These are phyloP conservation scores for Pythium aphanidermatum DNA, from an alignment of 352 stramenopile genomes.

Conservation along the genomic window DNA sequence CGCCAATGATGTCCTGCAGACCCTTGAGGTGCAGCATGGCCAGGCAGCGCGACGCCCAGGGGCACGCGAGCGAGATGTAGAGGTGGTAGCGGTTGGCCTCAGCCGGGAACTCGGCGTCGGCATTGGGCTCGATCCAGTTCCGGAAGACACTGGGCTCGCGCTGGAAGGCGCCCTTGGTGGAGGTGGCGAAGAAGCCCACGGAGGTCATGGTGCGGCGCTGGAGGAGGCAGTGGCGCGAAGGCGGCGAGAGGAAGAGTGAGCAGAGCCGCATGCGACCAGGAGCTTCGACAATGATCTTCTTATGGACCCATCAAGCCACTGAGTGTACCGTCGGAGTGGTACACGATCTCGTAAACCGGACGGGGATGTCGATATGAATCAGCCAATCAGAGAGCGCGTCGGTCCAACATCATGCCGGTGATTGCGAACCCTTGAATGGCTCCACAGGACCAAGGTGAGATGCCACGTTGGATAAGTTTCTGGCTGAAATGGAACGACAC, in stretches of 20 bases:
- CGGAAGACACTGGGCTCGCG: slow-evolving; percentile 71
- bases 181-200: slow-evolving; percentile 58
- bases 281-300: slow-evolving; percentile 17
- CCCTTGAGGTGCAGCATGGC: slow-evolving; percentile 91
- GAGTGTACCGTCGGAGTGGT: neutral
- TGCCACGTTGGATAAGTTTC: too few relatives aligned
- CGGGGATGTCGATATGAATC: neutral
- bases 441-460: too few relatives aligned
- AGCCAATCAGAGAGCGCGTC: slow-evolving; percentile 10
- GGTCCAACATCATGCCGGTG: slow-evolving; percentile 3
- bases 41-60: slow-evolving; percentile 77
- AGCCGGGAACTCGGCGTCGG: slow-evolving; percentile 59
- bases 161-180: slow-evolving; percentile 63
- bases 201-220: slow-evolving; percentile 39
- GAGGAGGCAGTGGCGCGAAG: slow-evolving; percentile 1
- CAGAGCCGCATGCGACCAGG: neutral
- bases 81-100: slow-evolving; percentile 88
- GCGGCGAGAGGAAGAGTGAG: slow-evolving; percentile 1
- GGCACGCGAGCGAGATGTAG: slow-evolving; percentile 95
- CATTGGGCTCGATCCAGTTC: slow-evolving; percentile 63
- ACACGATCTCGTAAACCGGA: neutral
- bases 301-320: neutral
- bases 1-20: slow-evolving; percentile 91
- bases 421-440: too few relatives aligned
- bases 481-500: too few relatives aligned